These are phyloP conservation scores for Lactarius vividus DNA, from an alignment of 768 basidiomycete genomes.

Conservation along the genomic window DNA sequence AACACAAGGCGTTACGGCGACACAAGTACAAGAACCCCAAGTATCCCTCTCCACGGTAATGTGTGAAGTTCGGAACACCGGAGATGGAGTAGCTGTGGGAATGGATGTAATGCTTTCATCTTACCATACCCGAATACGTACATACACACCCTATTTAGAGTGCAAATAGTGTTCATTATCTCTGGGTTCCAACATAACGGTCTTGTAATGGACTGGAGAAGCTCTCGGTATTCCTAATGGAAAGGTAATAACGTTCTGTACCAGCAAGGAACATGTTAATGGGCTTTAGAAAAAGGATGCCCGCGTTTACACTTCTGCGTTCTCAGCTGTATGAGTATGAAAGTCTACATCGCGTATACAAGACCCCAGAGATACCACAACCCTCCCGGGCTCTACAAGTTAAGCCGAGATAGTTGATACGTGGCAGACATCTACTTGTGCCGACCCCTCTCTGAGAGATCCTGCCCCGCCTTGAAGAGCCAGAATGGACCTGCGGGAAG, in stretches of 20 bases:
- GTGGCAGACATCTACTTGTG: not conserved
- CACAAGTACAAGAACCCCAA: not conserved
- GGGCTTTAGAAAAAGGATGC: not conserved
- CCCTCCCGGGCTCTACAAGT: not conserved
- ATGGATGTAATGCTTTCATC: no score
- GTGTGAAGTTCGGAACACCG: no score
- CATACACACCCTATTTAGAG: no score
- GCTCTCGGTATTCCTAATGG: not conserved
- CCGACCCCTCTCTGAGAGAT: slow-evolving; percentile 16
- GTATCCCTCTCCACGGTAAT: not conserved
- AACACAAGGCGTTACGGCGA: not conserved
- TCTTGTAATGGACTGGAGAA: not conserved
- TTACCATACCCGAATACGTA: no score
- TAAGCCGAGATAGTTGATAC: not conserved
- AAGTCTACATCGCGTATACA: not conserved
- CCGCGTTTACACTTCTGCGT: not conserved
- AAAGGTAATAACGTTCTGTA: not conserved
- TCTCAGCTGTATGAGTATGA: not conserved
- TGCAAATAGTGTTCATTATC: no score
- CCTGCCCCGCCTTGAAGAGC: slow-evolving; percentile 50
- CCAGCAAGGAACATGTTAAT: not conserved
- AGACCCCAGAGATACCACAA: not conserved
- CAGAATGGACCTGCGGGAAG: slow-evolving; percentile 59
- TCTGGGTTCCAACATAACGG: no score
- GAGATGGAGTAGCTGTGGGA: no score